Base-by-base conservation (phyloP, 1,284 basidiomycete species). In the Filobasidium uniguttulatum region DNA sequence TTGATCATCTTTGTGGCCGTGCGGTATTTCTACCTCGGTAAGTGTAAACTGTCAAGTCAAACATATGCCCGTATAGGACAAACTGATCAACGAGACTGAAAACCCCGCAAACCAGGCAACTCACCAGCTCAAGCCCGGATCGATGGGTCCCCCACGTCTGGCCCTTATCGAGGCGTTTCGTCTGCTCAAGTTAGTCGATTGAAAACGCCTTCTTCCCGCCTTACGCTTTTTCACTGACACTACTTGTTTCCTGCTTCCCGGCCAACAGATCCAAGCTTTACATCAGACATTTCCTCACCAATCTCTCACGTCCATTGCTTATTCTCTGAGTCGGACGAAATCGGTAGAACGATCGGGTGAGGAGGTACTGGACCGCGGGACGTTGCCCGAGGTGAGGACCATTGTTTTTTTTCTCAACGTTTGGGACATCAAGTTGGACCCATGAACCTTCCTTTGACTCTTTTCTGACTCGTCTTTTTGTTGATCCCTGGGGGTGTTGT, bases 271-370 rank as follows among this genome's bases (percentile, higher is more conserved):
- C 52, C 62, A 67, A 36, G 63, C 64, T 5, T 61, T 71, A 7
- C 60, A 64, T n/a, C 50, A 60, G 4, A 62, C 66, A 0, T 71
- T 71, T 57, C 69, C 69, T 1, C 57, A 69, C 50, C 58, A 68
- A 12, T 62, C 64, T 8, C 31, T 63, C n/a, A 49, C 59, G 1
- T 59, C 62, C 36, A 63, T 71, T 50, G 60, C 69, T 19, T 70
- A 66, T 45, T 61, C 60, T 10, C 58, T 71, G n/a, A 62, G 62
- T 6, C 59, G 62, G 54, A 70, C 67, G 3, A 55, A 62, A n/a
- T 63, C 57, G 7, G 61, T 60, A n/a, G 66, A 70, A 56, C 48
- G 59, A 12, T 70, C 69, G 5, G 61, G 59, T 34, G 69, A 71
- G 47, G 58, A 64, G 51, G 66, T 70, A 28, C 57, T 71, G 4